These are phyloP conservation scores for Cercospora brassicicola DNA, from an alignment of 2,329 filamentous ascomycete genomes.

Conservation along the genomic window DNA sequence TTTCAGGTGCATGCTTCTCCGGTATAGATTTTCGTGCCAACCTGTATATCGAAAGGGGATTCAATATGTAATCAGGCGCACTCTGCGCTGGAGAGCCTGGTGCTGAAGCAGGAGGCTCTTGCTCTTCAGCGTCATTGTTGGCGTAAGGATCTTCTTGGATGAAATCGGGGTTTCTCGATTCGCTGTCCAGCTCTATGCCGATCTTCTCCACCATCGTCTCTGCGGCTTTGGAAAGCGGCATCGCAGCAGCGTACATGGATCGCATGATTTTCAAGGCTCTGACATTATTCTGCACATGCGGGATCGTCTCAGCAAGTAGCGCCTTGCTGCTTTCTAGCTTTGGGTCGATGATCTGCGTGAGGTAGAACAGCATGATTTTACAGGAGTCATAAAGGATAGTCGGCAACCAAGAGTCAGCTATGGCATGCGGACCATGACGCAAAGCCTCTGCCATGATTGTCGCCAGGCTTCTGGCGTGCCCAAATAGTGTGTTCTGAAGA, in stretches of 20 bases:
- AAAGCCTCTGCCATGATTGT: slow-evolving; percentile 30
- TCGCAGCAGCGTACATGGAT: slow-evolving; percentile 29
- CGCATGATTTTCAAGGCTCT: slow-evolving; percentile 30
- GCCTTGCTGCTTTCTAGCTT: slow-evolving; percentile 23
- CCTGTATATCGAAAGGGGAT: slow-evolving; percentile 30
- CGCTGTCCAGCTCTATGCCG: slow-evolving; percentile 24
- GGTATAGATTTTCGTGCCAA: slow-evolving; percentile 29
- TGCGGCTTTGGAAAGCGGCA: slow-evolving; percentile 26
- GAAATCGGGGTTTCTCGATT: slow-evolving; percentile 21
- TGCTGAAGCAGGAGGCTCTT: slow-evolving; percentile 16
- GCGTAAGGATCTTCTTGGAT: slow-evolving; percentile 31
- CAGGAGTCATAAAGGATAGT: slow-evolving; percentile 32
- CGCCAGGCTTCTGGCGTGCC: slow-evolving; percentile 28
- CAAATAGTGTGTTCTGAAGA: slow-evolving; percentile 28
- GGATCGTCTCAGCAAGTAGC: slow-evolving; percentile 28
- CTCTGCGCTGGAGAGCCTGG: slow-evolving; percentile 30
- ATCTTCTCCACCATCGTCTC: slow-evolving; percentile 31
- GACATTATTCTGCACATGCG: slow-evolving; percentile 29
- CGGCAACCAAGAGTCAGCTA: slow-evolving; percentile 29
- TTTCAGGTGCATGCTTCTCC: slow-evolving; percentile 31
- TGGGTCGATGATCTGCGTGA: slow-evolving; percentile 30
- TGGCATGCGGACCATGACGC: slow-evolving; percentile 29
- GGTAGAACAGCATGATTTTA: slow-evolving; percentile 32
- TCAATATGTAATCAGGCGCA: slow-evolving; percentile 30
- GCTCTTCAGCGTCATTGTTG: slow-evolving; percentile 25